phyloP scores from a whole-genome alignment of 2,329 filamentous ascomycete genomes.

The Hirsutella thompsonii region DNA sequence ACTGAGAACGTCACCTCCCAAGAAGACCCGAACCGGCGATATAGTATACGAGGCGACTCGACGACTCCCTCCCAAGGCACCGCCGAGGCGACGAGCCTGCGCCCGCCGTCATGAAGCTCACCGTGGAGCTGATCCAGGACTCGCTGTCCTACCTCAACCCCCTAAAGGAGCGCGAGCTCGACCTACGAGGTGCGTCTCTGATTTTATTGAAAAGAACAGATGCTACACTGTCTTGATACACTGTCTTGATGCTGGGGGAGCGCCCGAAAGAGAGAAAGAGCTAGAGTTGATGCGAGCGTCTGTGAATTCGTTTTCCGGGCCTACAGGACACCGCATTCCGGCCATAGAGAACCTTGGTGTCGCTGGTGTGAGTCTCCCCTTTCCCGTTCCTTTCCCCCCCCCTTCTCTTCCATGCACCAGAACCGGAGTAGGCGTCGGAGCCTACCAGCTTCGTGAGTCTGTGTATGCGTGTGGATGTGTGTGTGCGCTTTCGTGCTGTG shows the following conservation, averaged over 20 bases:
- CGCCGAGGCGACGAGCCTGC: neutral
- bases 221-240: slow-evolving; percentile 71
- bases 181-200: slow-evolving; percentile 84
- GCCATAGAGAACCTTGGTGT: slow-evolving; percentile 95
- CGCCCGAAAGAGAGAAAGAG: slow-evolving; percentile 14
- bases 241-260: too few relatives aligned
- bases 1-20: too few relatives aligned
- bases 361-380: slow-evolving; percentile 56
- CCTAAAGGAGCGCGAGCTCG: slow-evolving; percentile 95
- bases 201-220: slow-evolving; percentile 86
- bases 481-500: too few relatives aligned
- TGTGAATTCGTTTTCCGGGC: slow-evolving; percentile 23
- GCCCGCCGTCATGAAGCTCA: slow-evolving; percentile 76
- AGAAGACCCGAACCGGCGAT: neutral
- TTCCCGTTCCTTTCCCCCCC: slow-evolving; percentile 4
- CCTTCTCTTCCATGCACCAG: too few relatives aligned
- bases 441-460: too few relatives aligned
- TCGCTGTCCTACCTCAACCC: slow-evolving; percentile 98
- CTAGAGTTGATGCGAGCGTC: slow-evolving; percentile 72
- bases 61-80: too few relatives aligned
- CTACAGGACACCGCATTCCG: slow-evolving; percentile 92
- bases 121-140: slow-evolving; percentile 82
- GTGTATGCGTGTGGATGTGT: too few relatives aligned
- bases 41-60: too few relatives aligned
- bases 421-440: too few relatives aligned